These are phyloP conservation scores for Penicillium maclennaniae DNA, from an alignment of 495 filamentous ascomycete genomes.

Conservation along the genomic window DNA sequence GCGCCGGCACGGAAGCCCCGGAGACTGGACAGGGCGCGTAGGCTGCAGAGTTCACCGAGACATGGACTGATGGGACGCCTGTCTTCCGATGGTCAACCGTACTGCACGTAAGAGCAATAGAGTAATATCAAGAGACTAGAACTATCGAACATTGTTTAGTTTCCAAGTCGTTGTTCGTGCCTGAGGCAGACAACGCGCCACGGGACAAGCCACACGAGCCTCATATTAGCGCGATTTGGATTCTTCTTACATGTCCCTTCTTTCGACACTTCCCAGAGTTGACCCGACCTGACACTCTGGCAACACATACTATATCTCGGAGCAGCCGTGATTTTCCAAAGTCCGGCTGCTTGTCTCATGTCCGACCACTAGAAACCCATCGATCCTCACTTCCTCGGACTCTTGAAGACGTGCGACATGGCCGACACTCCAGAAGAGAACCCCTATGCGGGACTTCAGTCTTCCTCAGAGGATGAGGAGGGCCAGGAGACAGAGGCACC, in stretches of 20 bases:
- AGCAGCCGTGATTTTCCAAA: background rate
- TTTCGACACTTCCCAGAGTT: background rate
- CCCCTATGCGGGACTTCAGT: constrained; percentile 24
- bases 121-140: background rate
- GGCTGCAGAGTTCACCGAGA: background rate
- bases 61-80: background rate
- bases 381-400: background rate
- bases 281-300: background rate
- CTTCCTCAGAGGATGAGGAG: constrained; percentile 34
- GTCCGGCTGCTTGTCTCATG: constrained; percentile 8
- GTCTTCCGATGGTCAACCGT: background rate
- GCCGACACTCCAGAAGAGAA: constrained; percentile 31
- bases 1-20: constrained; percentile 11
- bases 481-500: constrained; percentile 17
- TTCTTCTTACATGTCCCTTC: background rate
- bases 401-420: constrained; percentile 9
- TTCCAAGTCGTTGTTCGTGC: background rate
- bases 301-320: background rate
- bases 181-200: background rate
- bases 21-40: background rate
- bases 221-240: background rate
- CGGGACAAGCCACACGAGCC: background rate
- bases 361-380: constrained; percentile 1
- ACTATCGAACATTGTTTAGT: background rate
- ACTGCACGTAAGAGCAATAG: background rate